Conservation (phyloP, 345 rosid genomes). For the Gossypioides kirkii region DNA sequence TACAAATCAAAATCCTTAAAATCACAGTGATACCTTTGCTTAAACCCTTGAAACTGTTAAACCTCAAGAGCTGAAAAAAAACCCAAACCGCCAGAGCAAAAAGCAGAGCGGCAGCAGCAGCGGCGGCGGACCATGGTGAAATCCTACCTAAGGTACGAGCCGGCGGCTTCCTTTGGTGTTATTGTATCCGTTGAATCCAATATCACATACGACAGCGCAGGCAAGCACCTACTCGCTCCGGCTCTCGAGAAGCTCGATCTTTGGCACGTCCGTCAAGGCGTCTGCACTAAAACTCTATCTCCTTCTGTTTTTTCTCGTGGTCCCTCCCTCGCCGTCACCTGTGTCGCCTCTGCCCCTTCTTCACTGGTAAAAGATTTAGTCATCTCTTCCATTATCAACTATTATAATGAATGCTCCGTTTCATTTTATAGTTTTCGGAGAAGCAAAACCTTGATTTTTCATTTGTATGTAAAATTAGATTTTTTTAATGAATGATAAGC, state of each 20-base stretch:
- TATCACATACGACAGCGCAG: conserved; percentile 57
- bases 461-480: background rate
- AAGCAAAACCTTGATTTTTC: background rate
- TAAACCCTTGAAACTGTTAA: conserved; percentile 18
- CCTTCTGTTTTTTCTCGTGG: conserved; percentile 55
- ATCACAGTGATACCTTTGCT: background rate
- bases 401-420: background rate
- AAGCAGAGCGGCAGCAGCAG: background rate
- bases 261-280: conserved; percentile 93
- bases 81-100: background rate
- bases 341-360: conserved; percentile 47
- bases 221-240: conserved; percentile 62
- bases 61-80: background rate
- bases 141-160: conserved; percentile 60
- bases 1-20: background rate
- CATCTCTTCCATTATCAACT: background rate
- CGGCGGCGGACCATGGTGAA: conserved; percentile 49
- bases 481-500: no score
- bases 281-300: conserved; percentile 58
- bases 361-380: conserved; percentile 44
- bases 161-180: conserved; percentile 63
- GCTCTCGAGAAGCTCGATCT: conserved; percentile 81
- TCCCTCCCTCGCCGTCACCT: conserved; percentile 52
- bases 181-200: conserved; percentile 58
- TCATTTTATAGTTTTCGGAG: background rate